These are phyloP conservation scores for Umbelopsis sp. DNA, from an alignment of 371 early-diverging fungal genomes.

Conservation along the genomic window DNA sequence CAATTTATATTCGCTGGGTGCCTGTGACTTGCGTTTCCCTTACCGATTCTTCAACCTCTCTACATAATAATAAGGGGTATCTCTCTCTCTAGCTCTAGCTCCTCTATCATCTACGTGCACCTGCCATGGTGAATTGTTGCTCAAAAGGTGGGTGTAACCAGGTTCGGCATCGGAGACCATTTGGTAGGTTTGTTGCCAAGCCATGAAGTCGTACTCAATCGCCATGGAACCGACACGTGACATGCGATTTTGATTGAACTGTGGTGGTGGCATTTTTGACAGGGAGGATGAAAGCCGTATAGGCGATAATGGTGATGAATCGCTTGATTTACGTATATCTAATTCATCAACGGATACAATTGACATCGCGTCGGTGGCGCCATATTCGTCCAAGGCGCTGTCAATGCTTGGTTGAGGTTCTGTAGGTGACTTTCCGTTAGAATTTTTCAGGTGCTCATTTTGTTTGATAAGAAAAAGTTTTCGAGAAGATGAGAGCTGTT, in stretches of 20 bases:
- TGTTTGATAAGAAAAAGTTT: constrained; percentile 56
- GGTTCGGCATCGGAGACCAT: constrained; percentile 28
- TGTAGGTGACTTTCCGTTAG: constrained; percentile 2
- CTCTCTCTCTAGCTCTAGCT: constrained; percentile 31
- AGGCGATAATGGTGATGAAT: neutral
- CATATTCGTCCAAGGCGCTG: constrained; percentile 26
- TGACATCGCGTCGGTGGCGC: constrained; percentile 24
- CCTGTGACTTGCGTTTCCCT: neutral
- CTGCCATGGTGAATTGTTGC: constrained; percentile 6
- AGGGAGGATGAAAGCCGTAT: constrained; percentile 37
- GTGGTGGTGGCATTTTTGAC: constrained; percentile 37
- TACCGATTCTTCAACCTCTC: constrained; percentile 48
- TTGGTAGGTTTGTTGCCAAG: constrained; percentile 31
- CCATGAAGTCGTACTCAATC: constrained; percentile 51
- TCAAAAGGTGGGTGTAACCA: constrained; percentile 7
- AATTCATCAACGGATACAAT: constrained; percentile 18
- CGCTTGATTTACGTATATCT: neutral
- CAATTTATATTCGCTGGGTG: neutral
- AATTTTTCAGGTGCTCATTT: constrained; percentile 51
- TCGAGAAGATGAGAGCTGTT: constrained; percentile 51
- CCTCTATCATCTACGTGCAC: constrained; percentile 20
- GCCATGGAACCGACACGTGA: constrained; percentile 54
- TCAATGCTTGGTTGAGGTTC: constrained; percentile 15
- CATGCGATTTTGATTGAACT: constrained; percentile 24
- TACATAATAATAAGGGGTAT: constrained; percentile 48